Evolutionary conservation across 257 asterid species (phyloP).

Genomic region (Solanum corneliomulleri): DNA sequence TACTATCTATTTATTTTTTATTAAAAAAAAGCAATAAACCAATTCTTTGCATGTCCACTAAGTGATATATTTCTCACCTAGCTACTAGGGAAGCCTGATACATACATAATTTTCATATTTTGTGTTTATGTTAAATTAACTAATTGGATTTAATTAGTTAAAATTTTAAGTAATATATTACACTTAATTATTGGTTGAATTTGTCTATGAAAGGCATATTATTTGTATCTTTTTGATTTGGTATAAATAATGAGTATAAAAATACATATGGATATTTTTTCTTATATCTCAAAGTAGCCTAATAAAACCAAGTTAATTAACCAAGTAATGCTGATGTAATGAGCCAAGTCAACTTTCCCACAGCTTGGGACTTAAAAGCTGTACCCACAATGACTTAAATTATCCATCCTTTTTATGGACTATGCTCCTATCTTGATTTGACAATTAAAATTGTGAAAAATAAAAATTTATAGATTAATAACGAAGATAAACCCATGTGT

Average conservation of each 20-base stretch:
- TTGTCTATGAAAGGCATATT: background rate
- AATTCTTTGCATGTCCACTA: background rate
- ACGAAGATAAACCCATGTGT: accelerated
- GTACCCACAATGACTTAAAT: background rate
- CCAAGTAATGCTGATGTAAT: background rate
- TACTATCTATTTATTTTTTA: too few relatives aligned
- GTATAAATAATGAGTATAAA: background rate
- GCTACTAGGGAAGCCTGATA: background rate
- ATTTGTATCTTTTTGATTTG: background rate
- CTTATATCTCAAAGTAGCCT: background rate
- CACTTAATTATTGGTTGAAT: background rate
- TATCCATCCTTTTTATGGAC: too few relatives aligned
- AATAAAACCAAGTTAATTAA: background rate
- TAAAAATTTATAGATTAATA: too few relatives aligned
- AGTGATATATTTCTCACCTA: background rate
- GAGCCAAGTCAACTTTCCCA: background rate
- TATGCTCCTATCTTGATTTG: too few relatives aligned
- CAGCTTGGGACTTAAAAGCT: background rate
- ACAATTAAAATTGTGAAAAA: too few relatives aligned
- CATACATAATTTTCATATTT: background rate
- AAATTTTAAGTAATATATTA: background rate
- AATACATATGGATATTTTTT: background rate
- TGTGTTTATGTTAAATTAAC: background rate
- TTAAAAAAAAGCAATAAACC: background rate
- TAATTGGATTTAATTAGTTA: background rate